Conservation (phyloP, 352 stramenopile species). For the Phytophthora idaei region DNA sequence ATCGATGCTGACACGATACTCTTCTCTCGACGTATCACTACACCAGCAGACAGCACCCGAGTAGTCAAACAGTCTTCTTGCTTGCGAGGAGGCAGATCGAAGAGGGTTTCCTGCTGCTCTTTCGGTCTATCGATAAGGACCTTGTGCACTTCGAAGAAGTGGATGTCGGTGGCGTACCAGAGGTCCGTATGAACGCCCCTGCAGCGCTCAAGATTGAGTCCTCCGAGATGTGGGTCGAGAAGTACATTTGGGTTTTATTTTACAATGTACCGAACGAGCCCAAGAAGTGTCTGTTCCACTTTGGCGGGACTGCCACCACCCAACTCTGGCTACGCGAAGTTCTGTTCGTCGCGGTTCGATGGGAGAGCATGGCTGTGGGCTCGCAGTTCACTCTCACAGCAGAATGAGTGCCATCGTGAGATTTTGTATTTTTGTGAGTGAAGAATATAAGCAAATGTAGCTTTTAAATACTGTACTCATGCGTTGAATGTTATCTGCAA, state of each 20-base stretch:
- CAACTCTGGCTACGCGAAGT: conserved; percentile 69
- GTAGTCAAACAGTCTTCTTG: conserved; percentile 68
- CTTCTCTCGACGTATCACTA: conserved; percentile 55
- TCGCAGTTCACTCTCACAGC: conserved; percentile 49
- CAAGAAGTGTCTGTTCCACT: conserved; percentile 56
- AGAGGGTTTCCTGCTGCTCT: conserved; percentile 71
- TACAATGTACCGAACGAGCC: conserved; percentile 33
- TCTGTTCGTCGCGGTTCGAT: conserved; percentile 69
- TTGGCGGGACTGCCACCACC: conserved; percentile 57
- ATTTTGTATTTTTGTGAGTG: conserved; percentile 4
- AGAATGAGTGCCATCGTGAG: conserved; percentile 17
- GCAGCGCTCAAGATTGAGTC: conserved; percentile 10
- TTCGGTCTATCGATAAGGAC: conserved; percentile 56
- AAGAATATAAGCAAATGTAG: neutral
- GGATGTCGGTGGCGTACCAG: conserved; percentile 22
- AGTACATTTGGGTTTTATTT: conserved; percentile 72
- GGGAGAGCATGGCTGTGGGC: conserved; percentile 66
- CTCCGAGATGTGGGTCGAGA: conserved; percentile 60
- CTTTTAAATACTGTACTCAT: conserved; percentile 24
- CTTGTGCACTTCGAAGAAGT: conserved; percentile 57
- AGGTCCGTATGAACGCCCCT: conserved; percentile 7
- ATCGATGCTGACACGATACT: conserved; percentile 64
- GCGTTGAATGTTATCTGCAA: neutral
- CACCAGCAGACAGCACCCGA: conserved; percentile 36
- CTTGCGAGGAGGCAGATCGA: conserved; percentile 57